Conservation (phyloP, 371 early-diverging fungal genomes). For the Massospora cicadina region DNA sequence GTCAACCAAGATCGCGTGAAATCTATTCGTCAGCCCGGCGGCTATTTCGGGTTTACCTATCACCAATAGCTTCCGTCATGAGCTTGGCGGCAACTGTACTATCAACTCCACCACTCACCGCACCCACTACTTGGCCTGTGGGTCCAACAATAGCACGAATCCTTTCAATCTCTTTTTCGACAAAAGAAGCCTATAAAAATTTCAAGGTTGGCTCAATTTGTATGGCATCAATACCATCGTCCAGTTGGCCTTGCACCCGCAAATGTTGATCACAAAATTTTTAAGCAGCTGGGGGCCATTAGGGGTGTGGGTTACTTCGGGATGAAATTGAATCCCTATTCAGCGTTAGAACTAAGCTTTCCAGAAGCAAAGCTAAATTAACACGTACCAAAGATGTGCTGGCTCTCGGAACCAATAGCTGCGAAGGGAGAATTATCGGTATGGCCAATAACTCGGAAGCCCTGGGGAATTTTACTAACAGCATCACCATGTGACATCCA, state of each 20-base stretch:
- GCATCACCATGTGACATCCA: conserved; percentile 99
- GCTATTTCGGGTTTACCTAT: conserved; percentile 30
- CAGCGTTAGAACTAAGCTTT: conserved; percentile 2
- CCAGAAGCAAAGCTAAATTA: too few species aligned
- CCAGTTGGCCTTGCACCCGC: conserved; percentile 72
- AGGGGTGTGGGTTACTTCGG: conserved; percentile 93
- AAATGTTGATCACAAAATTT: conserved; percentile 84
- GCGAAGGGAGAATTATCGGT: conserved; percentile 79
- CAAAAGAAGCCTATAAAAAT: conserved; percentile 58
- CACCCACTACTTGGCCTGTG: conserved; percentile 85
- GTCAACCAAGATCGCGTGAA: conserved; percentile 94
- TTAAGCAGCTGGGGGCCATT: conserved; percentile 61
- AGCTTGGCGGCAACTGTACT: conserved; percentile 90
- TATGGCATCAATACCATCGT: conserved; percentile 49
- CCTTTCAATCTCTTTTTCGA: conserved; percentile 89
- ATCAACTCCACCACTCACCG: conserved; percentile 94
- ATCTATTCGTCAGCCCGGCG: conserved; percentile 18
- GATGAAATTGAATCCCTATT: conserved; percentile 79
- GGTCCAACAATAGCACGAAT: conserved; percentile 82
- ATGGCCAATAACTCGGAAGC: conserved; percentile 67
- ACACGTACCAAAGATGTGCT: conserved; percentile 59
- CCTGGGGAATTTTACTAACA: conserved; percentile 56
- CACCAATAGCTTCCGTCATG: conserved; percentile 93
- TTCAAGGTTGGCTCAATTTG: neutral
- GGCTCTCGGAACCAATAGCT: conserved; percentile 62